These are phyloP conservation scores for Cymodocea nodosa DNA, from an alignment of 116 monocot genomes.

Conservation along the genomic window DNA sequence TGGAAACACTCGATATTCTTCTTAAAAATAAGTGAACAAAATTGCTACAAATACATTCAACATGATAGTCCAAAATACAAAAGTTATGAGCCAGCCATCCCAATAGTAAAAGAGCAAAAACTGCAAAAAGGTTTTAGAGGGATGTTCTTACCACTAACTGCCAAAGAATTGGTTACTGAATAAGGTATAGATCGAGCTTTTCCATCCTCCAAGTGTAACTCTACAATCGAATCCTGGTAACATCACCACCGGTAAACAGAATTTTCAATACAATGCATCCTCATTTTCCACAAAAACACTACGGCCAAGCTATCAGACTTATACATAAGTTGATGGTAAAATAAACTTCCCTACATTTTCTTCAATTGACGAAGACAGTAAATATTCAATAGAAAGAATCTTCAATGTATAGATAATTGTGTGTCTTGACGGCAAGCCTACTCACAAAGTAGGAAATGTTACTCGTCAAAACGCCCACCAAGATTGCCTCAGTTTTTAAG, in stretches of 20 bases:
- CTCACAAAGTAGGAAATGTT: too few relatives aligned
- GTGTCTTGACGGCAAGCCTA: too few relatives aligned
- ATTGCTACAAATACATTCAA: neutral
- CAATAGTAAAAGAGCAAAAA: neutral
- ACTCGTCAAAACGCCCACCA: too few relatives aligned
- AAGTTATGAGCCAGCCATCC: neutral
- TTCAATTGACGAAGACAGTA: too few relatives aligned
- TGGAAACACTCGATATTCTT: neutral
- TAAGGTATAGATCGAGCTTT: slow-evolving; percentile 67
- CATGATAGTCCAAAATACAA: neutral
- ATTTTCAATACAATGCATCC: too few relatives aligned
- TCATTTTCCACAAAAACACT: too few relatives aligned
- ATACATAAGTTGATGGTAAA: too few relatives aligned
- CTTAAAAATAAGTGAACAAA: neutral
- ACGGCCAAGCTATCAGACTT: too few relatives aligned
- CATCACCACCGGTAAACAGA: neutral
- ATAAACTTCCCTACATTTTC: too few relatives aligned
- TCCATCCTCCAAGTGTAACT: slow-evolving; percentile 32
- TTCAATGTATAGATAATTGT: too few relatives aligned
- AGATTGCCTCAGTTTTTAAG: too few relatives aligned
- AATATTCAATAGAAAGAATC: too few relatives aligned
- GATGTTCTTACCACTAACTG: slow-evolving; percentile 64
- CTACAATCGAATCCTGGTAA: slow-evolving; percentile 17
- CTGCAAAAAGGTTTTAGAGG: neutral
- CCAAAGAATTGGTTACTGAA: slow-evolving; percentile 39